Percentiles rank a stretch among this genome's conserved stretches.
These are phyloP conservation scores for Balakata baccata DNA, from an alignment of 345 rosid genomes.

Conservation along the genomic window DNA sequence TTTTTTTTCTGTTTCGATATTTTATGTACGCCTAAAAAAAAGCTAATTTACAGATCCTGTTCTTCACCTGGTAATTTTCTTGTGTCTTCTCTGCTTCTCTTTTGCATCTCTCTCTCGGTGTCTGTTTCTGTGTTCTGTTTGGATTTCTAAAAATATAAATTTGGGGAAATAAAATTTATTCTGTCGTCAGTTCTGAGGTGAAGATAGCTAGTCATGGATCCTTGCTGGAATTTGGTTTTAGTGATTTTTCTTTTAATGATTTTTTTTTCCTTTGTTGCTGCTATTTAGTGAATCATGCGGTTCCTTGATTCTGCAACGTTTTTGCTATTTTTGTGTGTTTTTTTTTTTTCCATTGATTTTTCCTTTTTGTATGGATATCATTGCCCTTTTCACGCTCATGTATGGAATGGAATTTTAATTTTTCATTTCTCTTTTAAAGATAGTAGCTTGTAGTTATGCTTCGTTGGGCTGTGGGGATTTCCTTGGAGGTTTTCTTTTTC, in stretches of 20 bases:
- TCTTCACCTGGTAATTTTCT: constrained; percentile 32
- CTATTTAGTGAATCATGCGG: background rate
- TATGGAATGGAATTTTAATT: background rate
- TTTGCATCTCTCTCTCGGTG: background rate
- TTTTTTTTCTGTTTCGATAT: background rate
- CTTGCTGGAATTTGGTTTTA: no score
- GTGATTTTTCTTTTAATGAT: no score
- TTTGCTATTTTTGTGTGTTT: background rate
- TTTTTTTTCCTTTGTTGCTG: background rate
- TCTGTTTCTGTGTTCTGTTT: no score
- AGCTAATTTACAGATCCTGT: constrained; percentile 35
- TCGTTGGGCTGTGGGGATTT: background rate
- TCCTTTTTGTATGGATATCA: background rate
- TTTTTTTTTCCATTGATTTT: background rate
- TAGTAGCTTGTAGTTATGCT: background rate
- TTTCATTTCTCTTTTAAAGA: background rate
- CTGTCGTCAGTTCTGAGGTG: background rate
- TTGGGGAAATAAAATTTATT: background rate
- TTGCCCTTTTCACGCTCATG: background rate
- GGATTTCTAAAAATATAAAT: no score
- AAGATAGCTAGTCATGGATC: background rate
- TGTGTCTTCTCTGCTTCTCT: constrained; percentile 2
- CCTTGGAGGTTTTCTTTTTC: background rate
- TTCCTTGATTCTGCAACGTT: background rate
- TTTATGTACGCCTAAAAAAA: no score